Evolutionary conservation across 202 grass and related monocot genomes (phyloP).

Genomic region (Schoenoplectus tabernaemontani): DNA sequence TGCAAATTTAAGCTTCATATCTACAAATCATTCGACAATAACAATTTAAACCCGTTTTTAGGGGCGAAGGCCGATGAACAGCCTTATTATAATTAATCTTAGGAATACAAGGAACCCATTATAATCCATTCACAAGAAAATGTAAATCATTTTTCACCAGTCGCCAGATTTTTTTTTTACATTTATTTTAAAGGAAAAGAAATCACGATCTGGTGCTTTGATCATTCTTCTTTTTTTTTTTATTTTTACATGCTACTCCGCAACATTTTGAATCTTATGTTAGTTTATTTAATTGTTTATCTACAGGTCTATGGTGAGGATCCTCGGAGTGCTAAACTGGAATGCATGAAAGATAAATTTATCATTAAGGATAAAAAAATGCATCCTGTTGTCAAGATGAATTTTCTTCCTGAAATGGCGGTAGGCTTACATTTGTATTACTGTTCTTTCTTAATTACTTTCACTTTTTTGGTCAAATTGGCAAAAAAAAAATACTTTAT

Average conservation of each 20-base stretch:
- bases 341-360: constrained; percentile 8
- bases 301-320: not conserved
- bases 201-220: too few species aligned
- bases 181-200: too few species aligned
- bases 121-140: too few species aligned
- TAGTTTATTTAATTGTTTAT: not conserved
- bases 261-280: not conserved
- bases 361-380: constrained; percentile 15
- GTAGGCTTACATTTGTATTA: constrained; percentile 6
- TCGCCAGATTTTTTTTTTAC: too few species aligned
- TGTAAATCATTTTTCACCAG: too few species aligned
- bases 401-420: constrained; percentile 15
- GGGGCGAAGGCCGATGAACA: too few species aligned
- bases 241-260: not conserved
- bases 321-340: constrained; percentile 5
- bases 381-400: not conserved
- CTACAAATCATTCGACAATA: too few species aligned
- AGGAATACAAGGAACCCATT: too few species aligned
- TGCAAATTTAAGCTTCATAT: too few species aligned
- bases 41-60: too few species aligned
- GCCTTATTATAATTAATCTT: too few species aligned
- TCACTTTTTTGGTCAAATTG: not conserved
- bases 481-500: not conserved
- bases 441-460: not conserved
- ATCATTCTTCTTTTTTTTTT: not conserved